Conservation (phyloP, 2,329 filamentous ascomycete species). For the Eutypa lata region DNA sequence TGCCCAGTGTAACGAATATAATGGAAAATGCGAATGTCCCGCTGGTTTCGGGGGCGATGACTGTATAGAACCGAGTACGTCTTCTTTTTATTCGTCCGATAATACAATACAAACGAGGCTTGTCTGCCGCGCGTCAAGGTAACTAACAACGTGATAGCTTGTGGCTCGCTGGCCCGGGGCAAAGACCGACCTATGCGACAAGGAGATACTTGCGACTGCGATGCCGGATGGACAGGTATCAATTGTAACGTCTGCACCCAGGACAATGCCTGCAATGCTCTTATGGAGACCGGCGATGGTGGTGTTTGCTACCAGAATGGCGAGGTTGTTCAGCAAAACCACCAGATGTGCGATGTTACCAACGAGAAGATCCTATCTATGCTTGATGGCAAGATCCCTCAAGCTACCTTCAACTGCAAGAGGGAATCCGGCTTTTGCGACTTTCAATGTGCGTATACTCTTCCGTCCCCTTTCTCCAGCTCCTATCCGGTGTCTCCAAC, state of each 20-base stretch:
- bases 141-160: constrained; percentile 49
- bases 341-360: constrained; percentile 96
- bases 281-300: constrained; percentile 79
- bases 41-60: constrained; percentile 92
- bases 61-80: constrained; percentile 74
- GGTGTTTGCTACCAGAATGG: constrained; percentile 92
- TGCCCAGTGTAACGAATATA: constrained; percentile 81
- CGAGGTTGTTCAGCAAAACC: constrained; percentile 88
- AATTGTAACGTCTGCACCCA: constrained; percentile 96
- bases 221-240: constrained; percentile 92
- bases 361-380: constrained; percentile 90
- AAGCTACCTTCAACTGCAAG: constrained; percentile 93
- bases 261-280: constrained; percentile 77
- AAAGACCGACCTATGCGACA: constrained; percentile 72
- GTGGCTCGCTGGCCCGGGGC: constrained; percentile 81
- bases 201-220: constrained; percentile 73
- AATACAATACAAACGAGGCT: too few species aligned
- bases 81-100: neutral
- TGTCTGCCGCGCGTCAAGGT: neutral
- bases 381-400: constrained; percentile 78
- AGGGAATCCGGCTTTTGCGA: constrained; percentile 74
- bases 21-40: constrained; percentile 89
- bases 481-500: too few species aligned
- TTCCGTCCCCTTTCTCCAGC: neutral
- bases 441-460: constrained; percentile 73